These are phyloP conservation scores for Scheffersomyces illinoinensis DNA, from an alignment of 1,139 yeast genomes.

Conservation along the genomic window DNA sequence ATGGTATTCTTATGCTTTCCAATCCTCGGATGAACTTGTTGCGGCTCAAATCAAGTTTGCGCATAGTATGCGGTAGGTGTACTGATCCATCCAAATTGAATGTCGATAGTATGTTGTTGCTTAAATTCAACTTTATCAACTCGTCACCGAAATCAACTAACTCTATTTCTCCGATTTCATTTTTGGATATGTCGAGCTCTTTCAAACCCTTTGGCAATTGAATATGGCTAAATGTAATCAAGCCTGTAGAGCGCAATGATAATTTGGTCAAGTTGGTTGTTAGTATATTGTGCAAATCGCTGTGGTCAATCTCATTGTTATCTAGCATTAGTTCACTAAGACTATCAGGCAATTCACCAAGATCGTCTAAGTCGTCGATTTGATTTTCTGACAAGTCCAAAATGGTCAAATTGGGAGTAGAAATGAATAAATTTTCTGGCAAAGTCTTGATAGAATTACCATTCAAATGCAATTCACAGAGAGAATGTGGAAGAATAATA, in stretches of 20 bases:
- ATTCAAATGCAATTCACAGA: conserved; percentile 17
- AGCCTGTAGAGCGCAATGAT: conserved; percentile 23
- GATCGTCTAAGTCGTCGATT: conserved; percentile 27
- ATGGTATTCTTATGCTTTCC: conserved; percentile 9
- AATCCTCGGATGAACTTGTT: conserved; percentile 12
- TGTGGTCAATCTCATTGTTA: conserved; percentile 23
- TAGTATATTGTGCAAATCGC: conserved; percentile 19
- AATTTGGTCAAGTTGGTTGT: conserved; percentile 16
- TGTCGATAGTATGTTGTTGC: conserved; percentile 12
- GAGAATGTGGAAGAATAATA: conserved; percentile 13
- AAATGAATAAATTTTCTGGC: conserved; percentile 14
- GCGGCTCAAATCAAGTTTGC: conserved; percentile 14
- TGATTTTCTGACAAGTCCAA: conserved; percentile 20
- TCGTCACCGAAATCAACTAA: conserved; percentile 14
- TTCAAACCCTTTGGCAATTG: conserved; percentile 17
- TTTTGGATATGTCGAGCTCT: conserved; percentile 16
- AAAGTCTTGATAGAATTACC: conserved; percentile 17
- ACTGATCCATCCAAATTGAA: conserved; percentile 8
- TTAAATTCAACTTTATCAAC: conserved; percentile 14
- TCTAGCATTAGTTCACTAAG: conserved; percentile 18
- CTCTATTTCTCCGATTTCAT: conserved; percentile 18
- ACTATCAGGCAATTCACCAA: conserved; percentile 21
- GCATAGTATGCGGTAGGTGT: conserved; percentile 7
- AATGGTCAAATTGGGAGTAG: conserved; percentile 9
- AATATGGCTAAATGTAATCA: conserved; percentile 17